Percentiles rank a stretch among this genome's conserved stretches.
Conservation (phyloP, 306 rosid genomes). For the Trifolium fragiferum region DNA sequence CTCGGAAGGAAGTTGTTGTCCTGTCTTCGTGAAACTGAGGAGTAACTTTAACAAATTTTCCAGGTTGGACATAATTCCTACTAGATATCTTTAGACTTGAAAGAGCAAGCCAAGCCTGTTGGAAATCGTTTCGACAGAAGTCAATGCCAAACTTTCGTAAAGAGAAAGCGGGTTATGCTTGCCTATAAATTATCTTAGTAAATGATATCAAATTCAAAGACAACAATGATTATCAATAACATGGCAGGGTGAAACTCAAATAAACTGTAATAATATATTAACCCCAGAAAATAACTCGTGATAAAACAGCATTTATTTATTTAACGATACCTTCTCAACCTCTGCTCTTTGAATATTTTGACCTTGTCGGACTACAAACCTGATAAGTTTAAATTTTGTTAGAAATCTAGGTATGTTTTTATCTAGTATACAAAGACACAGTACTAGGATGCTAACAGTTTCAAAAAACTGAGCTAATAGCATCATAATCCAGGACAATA, state of each 20-base stretch:
- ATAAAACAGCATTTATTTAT: slow-evolving; percentile 41
- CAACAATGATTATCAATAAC: slow-evolving; percentile 25
- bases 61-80: slow-evolving; percentile 67
- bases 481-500: not conserved
- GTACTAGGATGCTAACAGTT: slow-evolving; percentile 19
- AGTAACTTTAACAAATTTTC: slow-evolving; percentile 55
- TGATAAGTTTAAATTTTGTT: slow-evolving; percentile 38
- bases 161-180: slow-evolving; percentile 20
- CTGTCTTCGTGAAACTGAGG: slow-evolving; percentile 41
- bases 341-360: slow-evolving; percentile 57
- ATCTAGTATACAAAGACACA: slow-evolving; percentile 27
- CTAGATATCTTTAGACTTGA: slow-evolving; percentile 67
- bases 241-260: slow-evolving; percentile 29
- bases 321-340: slow-evolving; percentile 75
- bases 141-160: slow-evolving; percentile 25
- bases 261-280: slow-evolving; percentile 18
- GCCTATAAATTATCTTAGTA: not conserved
- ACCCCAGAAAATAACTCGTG: slow-evolving; percentile 14
- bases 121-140: slow-evolving; percentile 36
- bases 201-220: slow-evolving; percentile 28
- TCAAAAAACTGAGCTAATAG: slow-evolving; percentile 14
- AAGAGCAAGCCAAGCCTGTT: slow-evolving; percentile 81
- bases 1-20: slow-evolving; percentile 44
- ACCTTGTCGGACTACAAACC: slow-evolving; percentile 52
- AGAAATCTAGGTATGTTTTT: not conserved